A percentile compares a stretch with the other conserved stretches of the same genome.
phyloP scores from a whole-genome alignment of 2,329 filamentous ascomycete species.

The Leptographium flavum region DNA sequence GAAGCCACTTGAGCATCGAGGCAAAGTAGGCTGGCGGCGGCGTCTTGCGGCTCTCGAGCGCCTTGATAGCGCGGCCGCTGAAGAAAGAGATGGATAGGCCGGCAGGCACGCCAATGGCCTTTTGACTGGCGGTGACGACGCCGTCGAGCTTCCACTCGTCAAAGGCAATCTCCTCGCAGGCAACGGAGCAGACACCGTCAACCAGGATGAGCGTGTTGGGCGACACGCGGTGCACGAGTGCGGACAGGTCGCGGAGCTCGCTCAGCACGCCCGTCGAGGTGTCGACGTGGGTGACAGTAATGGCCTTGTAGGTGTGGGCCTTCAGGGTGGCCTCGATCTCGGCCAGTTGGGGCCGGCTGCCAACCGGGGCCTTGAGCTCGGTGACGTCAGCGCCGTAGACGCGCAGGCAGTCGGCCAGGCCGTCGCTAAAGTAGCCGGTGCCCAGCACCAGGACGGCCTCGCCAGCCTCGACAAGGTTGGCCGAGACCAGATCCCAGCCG shows the following conservation, averaged over 20 bases:
- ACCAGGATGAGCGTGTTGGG: conserved; percentile 86
- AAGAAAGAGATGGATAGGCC: conserved; percentile 91
- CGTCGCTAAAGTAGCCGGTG: conserved; percentile 94
- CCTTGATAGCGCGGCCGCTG: conserved; percentile 73
- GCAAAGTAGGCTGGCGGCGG: conserved; percentile 84
- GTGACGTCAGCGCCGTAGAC: conserved; percentile 85
- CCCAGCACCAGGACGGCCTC: conserved; percentile 88
- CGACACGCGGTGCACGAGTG: conserved; percentile 72
- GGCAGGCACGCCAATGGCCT: conserved; percentile 90
- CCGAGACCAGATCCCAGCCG: conserved; percentile 92
- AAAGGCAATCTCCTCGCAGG: conserved; percentile 89
- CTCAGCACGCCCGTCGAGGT: conserved; percentile 93
- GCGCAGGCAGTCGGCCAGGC: conserved; percentile 81
- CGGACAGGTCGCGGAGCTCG: conserved; percentile 72
- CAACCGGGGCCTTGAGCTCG: conserved; percentile 79
- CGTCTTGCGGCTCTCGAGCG: conserved; percentile 65
- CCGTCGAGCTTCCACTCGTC: conserved; percentile 90
- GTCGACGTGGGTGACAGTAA: conserved; percentile 94
- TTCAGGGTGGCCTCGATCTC: conserved; percentile 81
- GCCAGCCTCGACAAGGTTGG: conserved; percentile 78
- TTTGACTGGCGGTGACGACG: conserved; percentile 88
- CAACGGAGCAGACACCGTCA: conserved; percentile 94
- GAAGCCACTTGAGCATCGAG: conserved; percentile 93
- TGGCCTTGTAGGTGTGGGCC: conserved; percentile 82
- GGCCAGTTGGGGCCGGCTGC: conserved; percentile 69